A percentile compares a stretch with the other conserved stretches of the same genome.
Conservation (phyloP, 192 early-diverging fungal genomes). For the Mortierella alpina region DNA sequence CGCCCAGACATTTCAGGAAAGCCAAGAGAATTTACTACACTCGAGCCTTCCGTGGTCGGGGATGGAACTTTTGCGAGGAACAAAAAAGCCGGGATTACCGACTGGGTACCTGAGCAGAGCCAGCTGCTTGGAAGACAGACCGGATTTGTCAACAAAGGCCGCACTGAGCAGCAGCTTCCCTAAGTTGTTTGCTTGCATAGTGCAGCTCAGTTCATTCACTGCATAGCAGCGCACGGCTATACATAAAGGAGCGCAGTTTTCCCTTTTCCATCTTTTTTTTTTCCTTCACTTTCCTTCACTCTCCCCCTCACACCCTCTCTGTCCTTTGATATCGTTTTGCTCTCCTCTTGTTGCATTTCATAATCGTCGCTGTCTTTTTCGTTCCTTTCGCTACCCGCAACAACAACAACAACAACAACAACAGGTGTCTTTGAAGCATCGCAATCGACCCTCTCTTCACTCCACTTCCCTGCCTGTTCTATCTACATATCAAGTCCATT, state of each 20-base stretch:
- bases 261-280: slow-evolving; percentile 8
- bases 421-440: background rate
- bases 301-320: background rate
- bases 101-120: background rate
- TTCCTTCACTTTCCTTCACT: background rate
- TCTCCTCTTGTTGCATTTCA: background rate
- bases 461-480: background rate
- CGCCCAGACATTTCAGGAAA: background rate
- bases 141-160: too few relatives aligned
- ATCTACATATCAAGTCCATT: background rate
- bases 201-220: background rate
- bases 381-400: too few relatives aligned
- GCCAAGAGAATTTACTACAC: background rate
- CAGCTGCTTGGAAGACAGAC: too few relatives aligned
- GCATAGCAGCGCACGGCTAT: too few relatives aligned
- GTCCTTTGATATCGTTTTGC: slow-evolving; percentile 1
- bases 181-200: too few relatives aligned
- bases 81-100: background rate
- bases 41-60: background rate
- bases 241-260: background rate
- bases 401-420: background rate
- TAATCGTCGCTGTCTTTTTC: background rate
- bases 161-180: too few relatives aligned
- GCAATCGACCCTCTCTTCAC: background rate
- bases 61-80: background rate